Evolutionary conservation across 768 basidiomycete genomes (phyloP).

Genomic region (Candolleomyces efflorescens): DNA sequence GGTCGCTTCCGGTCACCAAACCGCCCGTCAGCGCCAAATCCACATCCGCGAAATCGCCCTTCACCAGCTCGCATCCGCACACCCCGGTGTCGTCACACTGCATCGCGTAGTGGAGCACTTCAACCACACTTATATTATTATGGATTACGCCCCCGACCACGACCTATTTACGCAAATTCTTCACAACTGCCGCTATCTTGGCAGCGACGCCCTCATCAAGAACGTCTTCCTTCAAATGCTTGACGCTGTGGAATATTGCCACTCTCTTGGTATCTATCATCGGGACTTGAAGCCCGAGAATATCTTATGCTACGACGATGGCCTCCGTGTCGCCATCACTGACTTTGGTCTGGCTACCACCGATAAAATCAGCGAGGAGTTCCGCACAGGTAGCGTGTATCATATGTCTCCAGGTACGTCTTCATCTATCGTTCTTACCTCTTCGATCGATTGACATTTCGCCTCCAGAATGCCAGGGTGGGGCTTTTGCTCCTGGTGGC

Average conservation of each 20-base stretch:
- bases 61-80: conserved; percentile 75
- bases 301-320: conserved; percentile 83
- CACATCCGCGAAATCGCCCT: conserved; percentile 91
- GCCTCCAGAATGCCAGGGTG: conserved; percentile 83
- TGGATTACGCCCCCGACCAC: conserved; percentile 92
- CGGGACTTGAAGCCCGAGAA: conserved; percentile 98
- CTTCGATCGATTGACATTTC: conserved; percentile 3
- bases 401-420: conserved; percentile 92
- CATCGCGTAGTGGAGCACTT: conserved; percentile 88
- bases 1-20: conserved; percentile 46
- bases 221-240: conserved; percentile 93
- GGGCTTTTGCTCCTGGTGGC: conserved; percentile 64
- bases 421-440: not conserved
- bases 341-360: conserved; percentile 96
- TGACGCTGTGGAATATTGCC: conserved; percentile 94
- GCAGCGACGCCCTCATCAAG: conserved; percentile 85
- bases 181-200: conserved; percentile 77
- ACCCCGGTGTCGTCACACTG: conserved; percentile 85
- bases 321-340: conserved; percentile 81
- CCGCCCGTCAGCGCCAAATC: conserved; percentile 65
- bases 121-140: conserved; percentile 84
- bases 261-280: conserved; percentile 91
- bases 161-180: conserved; percentile 96
- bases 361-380: conserved; percentile 83
- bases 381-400: conserved; percentile 93